Evolutionary conservation across 2,329 filamentous ascomycete genomes (phyloP).

Genomic region (Cercospora canescens): DNA sequence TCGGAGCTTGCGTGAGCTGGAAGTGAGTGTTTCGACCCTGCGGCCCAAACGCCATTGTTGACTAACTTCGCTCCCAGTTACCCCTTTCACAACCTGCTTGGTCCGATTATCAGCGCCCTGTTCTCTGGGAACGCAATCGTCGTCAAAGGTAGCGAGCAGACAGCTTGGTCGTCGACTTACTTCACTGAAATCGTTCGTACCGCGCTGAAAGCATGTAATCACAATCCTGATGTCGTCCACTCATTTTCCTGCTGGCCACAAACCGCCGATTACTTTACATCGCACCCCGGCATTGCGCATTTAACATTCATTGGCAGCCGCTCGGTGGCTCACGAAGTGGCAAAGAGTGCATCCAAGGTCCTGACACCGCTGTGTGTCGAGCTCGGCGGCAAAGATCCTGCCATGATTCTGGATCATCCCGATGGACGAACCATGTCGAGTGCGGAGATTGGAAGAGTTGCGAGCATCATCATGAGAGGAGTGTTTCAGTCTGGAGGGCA

Average conservation of each 20-base stretch:
- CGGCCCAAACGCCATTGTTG: background rate
- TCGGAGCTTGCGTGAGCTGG: slow-evolving; percentile 92
- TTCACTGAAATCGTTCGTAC: slow-evolving; percentile 77
- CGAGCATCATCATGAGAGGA: slow-evolving; percentile 82
- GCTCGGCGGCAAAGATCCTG: slow-evolving; percentile 92
- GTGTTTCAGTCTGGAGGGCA: slow-evolving; percentile 95
- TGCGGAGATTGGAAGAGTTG: slow-evolving; percentile 66
- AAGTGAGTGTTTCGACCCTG: slow-evolving; percentile 61
- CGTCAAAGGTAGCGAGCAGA: slow-evolving; percentile 93
- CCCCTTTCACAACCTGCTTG: slow-evolving; percentile 86
- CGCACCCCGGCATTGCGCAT: slow-evolving; percentile 80
- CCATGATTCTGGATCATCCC: slow-evolving; percentile 81
- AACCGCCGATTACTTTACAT: slow-evolving; percentile 77
- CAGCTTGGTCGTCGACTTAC: slow-evolving; percentile 86
- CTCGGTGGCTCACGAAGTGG: slow-evolving; percentile 83
- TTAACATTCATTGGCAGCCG: slow-evolving; percentile 95
- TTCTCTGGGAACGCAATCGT: slow-evolving; percentile 91
- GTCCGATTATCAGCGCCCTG: slow-evolving; percentile 83
- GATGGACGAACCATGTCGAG: slow-evolving; percentile 46
- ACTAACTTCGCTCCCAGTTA: slow-evolving; percentile 25
- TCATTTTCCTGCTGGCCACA: slow-evolving; percentile 84
- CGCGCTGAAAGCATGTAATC: slow-evolving; percentile 78
- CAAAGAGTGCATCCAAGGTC: slow-evolving; percentile 77
- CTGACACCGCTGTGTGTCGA: slow-evolving; percentile 90
- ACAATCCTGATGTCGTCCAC: slow-evolving; percentile 80